These are phyloP conservation scores for Aethionema arabicum DNA, from an alignment of 345 rosid species.

Conservation along the genomic window DNA sequence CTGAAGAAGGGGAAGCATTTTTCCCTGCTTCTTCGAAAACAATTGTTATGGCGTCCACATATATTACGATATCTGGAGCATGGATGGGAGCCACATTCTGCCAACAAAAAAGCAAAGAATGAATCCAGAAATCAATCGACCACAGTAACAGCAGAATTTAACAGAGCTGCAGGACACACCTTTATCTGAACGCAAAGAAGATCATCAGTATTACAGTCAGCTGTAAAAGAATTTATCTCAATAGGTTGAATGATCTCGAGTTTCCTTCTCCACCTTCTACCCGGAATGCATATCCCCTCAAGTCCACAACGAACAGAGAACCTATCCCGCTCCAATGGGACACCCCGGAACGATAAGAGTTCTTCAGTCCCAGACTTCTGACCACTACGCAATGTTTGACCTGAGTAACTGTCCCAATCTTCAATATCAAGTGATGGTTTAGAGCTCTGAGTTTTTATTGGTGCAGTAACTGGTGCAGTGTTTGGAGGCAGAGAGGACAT, in stretches of 20 bases:
- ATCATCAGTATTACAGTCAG: slow-evolving; percentile 91
- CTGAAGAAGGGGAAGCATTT: slow-evolving; percentile 65
- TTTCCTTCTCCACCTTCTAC: slow-evolving; percentile 94
- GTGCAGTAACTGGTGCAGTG: slow-evolving; percentile 52
- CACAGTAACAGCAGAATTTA: slow-evolving; percentile 13
- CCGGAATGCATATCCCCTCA: slow-evolving; percentile 88
- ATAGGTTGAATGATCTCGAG: slow-evolving; percentile 89
- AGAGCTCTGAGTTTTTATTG: slow-evolving; percentile 65
- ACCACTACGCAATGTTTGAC: slow-evolving; percentile 47
- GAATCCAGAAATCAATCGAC: slow-evolving; percentile 12
- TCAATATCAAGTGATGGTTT: slow-evolving; percentile 76
- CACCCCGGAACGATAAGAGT: slow-evolving; percentile 84
- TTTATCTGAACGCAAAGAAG: slow-evolving; percentile 94
- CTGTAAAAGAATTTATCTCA: slow-evolving; percentile 74
- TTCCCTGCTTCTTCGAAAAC: slow-evolving; percentile 83
- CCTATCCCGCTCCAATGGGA: slow-evolving; percentile 79
- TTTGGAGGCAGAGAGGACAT: slow-evolving; percentile 95
- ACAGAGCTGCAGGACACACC: slow-evolving; percentile 46
- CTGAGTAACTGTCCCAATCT: slow-evolving; percentile 66
- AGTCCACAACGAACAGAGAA: slow-evolving; percentile 95
- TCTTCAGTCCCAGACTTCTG: slow-evolving; percentile 55
- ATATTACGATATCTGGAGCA: slow-evolving; percentile 68
- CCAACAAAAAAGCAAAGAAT: slow-evolving; percentile 31
- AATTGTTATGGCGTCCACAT: slow-evolving; percentile 84
- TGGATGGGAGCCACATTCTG: slow-evolving; percentile 87